Conservation (phyloP, 345 rosid species). For the Carallia pectinifolia region DNA sequence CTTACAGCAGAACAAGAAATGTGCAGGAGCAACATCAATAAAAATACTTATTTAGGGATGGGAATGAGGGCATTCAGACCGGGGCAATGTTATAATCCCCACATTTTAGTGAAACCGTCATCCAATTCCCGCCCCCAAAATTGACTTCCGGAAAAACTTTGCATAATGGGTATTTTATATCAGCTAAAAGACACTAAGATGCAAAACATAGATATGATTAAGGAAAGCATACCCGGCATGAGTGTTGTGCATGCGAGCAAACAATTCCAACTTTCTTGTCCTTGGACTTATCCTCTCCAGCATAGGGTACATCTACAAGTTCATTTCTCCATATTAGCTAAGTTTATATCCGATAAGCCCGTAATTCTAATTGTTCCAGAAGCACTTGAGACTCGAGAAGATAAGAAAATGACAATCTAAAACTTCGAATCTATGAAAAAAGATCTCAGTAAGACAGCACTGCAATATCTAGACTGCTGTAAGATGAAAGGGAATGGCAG, state of each 20-base stretch:
- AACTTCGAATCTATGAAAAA: no score
- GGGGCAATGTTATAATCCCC: no score
- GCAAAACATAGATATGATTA: slow-evolving; percentile 1
- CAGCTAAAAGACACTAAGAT: not conserved
- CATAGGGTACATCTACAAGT: slow-evolving; percentile 87
- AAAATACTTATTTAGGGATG: no score
- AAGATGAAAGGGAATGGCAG: not conserved
- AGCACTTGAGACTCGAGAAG: not conserved
- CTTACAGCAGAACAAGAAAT: not conserved
- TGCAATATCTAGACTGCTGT: no score
- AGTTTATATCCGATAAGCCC: not conserved
- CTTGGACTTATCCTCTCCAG: slow-evolving; percentile 97
- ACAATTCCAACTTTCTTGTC: slow-evolving; percentile 90
- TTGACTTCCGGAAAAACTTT: not conserved
- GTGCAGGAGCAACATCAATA: not conserved
- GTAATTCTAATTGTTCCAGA: not conserved
- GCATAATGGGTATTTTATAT: not conserved
- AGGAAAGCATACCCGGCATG: slow-evolving; percentile 74
- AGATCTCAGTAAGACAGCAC: no score
- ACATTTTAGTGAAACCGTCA: no score
- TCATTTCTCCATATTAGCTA: not conserved
- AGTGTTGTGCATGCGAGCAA: slow-evolving; percentile 99
- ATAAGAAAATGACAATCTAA: not conserved
- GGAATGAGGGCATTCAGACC: no score
- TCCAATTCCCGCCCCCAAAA: no score